Base-by-base conservation (phyloP, 1,284 basidiomycete genomes). In the Kalmanozyma brasiliensis region DNA sequence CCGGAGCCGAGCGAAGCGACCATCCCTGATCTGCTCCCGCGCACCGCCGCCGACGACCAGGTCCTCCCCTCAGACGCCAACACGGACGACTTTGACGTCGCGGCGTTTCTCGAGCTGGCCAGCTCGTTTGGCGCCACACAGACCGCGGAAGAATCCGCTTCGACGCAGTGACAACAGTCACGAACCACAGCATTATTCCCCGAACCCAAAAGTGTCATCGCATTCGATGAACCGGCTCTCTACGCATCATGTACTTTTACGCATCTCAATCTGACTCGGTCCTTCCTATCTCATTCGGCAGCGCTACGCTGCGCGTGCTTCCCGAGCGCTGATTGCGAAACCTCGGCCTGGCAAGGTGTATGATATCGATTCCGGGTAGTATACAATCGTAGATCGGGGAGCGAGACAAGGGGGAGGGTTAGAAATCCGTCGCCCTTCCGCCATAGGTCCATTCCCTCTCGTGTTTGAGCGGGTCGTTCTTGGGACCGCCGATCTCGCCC, bases 401-500 rank as follows among this genome's bases (percentile, higher is more conserved):
- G 19, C 17, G 8, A n/a, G n/a, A n/a, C n/a, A n/a, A n/a, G n/a
- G n/a, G n/a, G n/a, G n/a, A n/a, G n/a, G n/a, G 13, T 33, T 32
- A 81, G 49, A 79, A 82, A 45, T 82, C 80, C 16, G 76, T 77
- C 1, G 79, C 77, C 22, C 81, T 66, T 0, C 82, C 82, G 14
- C 77, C 81, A 42, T 76, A 83, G 2, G 76, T 74, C 81, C 81
- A 83, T 38, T 83, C 82, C 40, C 69, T 64, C 30, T 76, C 67
- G 70, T 80, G 81, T 24, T 61, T 78, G 52, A 87, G 82, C 17
- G 86, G 86, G 72, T 87, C 86, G 17, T 83, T 82, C 78, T 87
- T 87, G 1, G 86, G 86, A 0, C 86, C 86, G 0, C 86, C 86
- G 8, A 84, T 69, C 72, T 87, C 86, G 16, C 86, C 86, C 29